Percentiles rank a stretch among this genome's conserved stretches.
These are phyloP conservation scores for Fragilaria crotonensis DNA, from an alignment of 108 stramenopile species.

Conservation along the genomic window DNA sequence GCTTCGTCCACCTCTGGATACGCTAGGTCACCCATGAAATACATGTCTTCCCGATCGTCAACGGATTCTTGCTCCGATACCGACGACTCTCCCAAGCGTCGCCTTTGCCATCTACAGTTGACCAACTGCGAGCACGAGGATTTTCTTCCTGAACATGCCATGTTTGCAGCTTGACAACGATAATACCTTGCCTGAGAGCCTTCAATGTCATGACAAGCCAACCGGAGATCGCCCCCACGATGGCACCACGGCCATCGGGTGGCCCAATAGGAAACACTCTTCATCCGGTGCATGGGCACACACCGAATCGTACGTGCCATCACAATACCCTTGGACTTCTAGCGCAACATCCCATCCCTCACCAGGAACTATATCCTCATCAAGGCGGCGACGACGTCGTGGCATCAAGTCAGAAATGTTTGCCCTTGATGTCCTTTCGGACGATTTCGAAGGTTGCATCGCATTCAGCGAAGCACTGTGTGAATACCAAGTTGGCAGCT, in stretches of 20 bases:
- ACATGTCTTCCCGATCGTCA: not conserved
- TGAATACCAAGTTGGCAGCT: not conserved
- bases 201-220: constrained; percentile 62
- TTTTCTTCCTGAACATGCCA: constrained; percentile 28
- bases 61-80: not conserved
- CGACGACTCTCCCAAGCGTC: no score
- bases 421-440: no score
- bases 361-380: constrained; percentile 41
- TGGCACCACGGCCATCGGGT: constrained; percentile 51
- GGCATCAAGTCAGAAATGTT: not conserved
- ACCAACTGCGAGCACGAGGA: constrained; percentile 30
- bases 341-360: constrained; percentile 57
- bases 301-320: constrained; percentile 49
- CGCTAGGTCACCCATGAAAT: constrained; percentile 14
- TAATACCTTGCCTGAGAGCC: constrained; percentile 56
- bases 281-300: constrained; percentile 34
- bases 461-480: no score
- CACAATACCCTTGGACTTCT: constrained; percentile 52
- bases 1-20: constrained; percentile 7
- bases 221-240: constrained; percentile 59
- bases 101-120: constrained; percentile 30
- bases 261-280: constrained; percentile 58
- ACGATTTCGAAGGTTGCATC: not conserved
- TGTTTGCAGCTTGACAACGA: constrained; percentile 48
- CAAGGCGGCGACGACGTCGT: constrained; percentile 5